phyloP scores from a whole-genome alignment of 176 grass and related monocot species.

The Zizania latifolia region DNA sequence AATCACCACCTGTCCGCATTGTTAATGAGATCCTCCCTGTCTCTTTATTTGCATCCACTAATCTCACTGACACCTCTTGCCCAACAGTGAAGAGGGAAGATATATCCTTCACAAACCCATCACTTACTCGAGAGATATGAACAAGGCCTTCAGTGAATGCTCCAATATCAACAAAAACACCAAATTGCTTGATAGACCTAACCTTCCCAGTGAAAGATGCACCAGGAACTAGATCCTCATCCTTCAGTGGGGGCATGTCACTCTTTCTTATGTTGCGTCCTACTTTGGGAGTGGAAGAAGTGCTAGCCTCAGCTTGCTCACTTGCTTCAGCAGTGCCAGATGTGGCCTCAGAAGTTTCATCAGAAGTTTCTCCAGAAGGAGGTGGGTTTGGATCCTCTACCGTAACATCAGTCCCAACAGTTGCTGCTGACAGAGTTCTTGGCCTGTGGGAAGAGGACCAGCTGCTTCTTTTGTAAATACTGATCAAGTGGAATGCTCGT shows the following conservation, averaged over 20 bases:
- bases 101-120: slow-evolving; percentile 80
- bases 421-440: slow-evolving; percentile 45
- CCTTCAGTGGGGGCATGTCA: slow-evolving; percentile 62
- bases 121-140: slow-evolving; percentile 82
- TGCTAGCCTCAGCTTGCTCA: slow-evolving; percentile 35
- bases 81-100: slow-evolving; percentile 67
- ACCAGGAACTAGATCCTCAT: slow-evolving; percentile 78
- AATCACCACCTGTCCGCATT: slow-evolving; percentile 61
- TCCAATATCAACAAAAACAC: slow-evolving; percentile 84
- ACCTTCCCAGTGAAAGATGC: slow-evolving; percentile 74
- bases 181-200: slow-evolving; percentile 85
- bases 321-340: slow-evolving; percentile 27
- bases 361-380: slow-evolving; percentile 44
- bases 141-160: slow-evolving; percentile 85
- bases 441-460: slow-evolving; percentile 34
- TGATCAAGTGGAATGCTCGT: slow-evolving; percentile 49
- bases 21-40: slow-evolving; percentile 72
- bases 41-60: slow-evolving; percentile 75
- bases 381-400: slow-evolving; percentile 56
- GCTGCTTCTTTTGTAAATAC: slow-evolving; percentile 39
- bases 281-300: slow-evolving; percentile 41
- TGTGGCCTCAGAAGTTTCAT: slow-evolving; percentile 42
- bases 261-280: slow-evolving; percentile 50
- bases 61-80: slow-evolving; percentile 80
- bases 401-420: slow-evolving; percentile 51